Evolutionary conservation across 2,329 filamentous ascomycete genomes (phyloP).

Genomic region (Diaporthe vexans): DNA sequence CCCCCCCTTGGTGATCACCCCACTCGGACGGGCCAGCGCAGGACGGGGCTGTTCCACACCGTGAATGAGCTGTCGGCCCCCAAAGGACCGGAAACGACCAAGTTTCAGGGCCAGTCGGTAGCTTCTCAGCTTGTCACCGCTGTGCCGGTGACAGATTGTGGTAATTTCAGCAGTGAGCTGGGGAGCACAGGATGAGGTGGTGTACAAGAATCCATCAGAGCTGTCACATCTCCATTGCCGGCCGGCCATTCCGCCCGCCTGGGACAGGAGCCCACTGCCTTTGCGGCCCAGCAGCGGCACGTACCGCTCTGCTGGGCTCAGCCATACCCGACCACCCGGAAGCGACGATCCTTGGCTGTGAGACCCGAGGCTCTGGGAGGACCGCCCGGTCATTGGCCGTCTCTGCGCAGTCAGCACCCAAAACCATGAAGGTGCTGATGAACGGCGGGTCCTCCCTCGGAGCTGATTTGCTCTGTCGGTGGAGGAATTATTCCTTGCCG

Average conservation of each 20-base stretch:
- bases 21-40: slow-evolving; percentile 25
- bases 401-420: slow-evolving; percentile 25
- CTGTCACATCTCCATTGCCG: slow-evolving; percentile 20
- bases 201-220: background rate
- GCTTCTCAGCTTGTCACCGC: background rate
- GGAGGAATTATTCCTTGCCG: background rate
- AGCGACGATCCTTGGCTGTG: slow-evolving; percentile 35
- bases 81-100: slow-evolving; percentile 4
- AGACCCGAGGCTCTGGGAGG: slow-evolving; percentile 32
- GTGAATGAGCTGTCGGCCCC: slow-evolving; percentile 26
- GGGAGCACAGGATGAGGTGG: background rate
- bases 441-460: background rate
- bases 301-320: slow-evolving; percentile 29
- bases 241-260: slow-evolving; percentile 21
- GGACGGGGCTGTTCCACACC: slow-evolving; percentile 16
- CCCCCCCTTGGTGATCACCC: slow-evolving; percentile 28
- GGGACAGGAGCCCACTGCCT: slow-evolving; percentile 17
- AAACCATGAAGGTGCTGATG: slow-evolving; percentile 15
- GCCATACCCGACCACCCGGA: slow-evolving; percentile 33
- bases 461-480: slow-evolving; percentile 3
- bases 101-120: slow-evolving; percentile 6
- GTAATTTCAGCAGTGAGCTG: background rate
- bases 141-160: background rate
- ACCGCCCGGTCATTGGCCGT: slow-evolving; percentile 23
- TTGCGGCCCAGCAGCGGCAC: slow-evolving; percentile 15